A percentile compares a stretch with the other conserved stretches of the same genome.
These are phyloP conservation scores for Lotmaria passim DNA, from an alignment of 208 protist species.

Conservation along the genomic window DNA sequence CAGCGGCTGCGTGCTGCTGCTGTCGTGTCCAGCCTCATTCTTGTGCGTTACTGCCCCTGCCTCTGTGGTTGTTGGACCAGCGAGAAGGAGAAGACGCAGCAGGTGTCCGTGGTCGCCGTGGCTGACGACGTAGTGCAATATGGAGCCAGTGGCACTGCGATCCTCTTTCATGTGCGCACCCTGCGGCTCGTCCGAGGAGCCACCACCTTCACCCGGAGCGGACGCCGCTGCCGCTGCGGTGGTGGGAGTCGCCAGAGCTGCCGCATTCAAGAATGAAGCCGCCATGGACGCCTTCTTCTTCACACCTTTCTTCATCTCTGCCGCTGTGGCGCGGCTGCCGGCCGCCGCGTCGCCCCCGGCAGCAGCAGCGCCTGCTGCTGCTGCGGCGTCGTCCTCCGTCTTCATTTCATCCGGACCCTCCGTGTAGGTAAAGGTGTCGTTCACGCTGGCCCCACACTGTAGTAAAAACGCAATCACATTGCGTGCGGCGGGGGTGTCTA, in stretches of 20 bases:
- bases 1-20: neutral
- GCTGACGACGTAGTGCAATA: constrained; percentile 81
- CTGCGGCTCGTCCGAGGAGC: neutral
- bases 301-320: neutral
- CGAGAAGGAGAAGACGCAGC: constrained; percentile 58
- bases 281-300: neutral
- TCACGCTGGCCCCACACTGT: constrained; percentile 54
- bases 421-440: constrained; percentile 47
- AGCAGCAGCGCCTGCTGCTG: neutral
- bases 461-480: constrained; percentile 60
- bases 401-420: neutral
- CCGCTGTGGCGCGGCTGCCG: no score
- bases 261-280: no score
- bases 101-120: constrained; percentile 62
- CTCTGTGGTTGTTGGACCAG: constrained; percentile 8
- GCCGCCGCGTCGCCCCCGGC: neutral
- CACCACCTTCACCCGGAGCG: neutral
- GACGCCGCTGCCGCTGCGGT: neutral
- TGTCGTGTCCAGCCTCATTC: neutral
- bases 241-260: no score
- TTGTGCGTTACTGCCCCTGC: neutral
- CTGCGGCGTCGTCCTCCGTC: neutral
- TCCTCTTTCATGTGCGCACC: constrained; percentile 6
- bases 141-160: constrained; percentile 34
- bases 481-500: constrained; percentile 37